Evolutionary conservation across 306 rosid species (phyloP), one percentile per base, ranked within the genome.

Genomic region (Castanea crenata): DNA sequence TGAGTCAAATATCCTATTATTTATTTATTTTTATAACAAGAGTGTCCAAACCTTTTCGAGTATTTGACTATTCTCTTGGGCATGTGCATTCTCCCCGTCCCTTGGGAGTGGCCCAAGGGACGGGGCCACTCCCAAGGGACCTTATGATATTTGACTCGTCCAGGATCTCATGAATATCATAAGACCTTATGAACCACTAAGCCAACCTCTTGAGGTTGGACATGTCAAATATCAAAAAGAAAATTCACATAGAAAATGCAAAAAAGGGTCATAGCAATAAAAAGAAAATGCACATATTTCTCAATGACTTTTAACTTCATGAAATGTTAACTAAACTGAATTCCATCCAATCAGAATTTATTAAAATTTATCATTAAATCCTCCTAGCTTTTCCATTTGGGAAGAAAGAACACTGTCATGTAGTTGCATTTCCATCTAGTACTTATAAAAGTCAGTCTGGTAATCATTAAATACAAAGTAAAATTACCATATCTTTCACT

Each of bases 181-280:
- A 41, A 41, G 46, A 41, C 12, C 46, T 41, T 41, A 41, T 3
- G 3, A 41, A 41, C 3, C 3, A 41, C 46, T 41, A 41, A 41
- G 46, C 3, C 12, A 41, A 41, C 3, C 46, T 0, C 46, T 41
- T 41, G 12, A 41, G 3, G 0, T 62, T 13, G 16, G 16, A 5
- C 0, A 6, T 0, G 10, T 31, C 70, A 31, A 16, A 64, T 64
- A n/a, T 64, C 46, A 31, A 64, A 64, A 64, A 5, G 34, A 64
- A 64, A 32, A 8, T 59, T 11, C 6, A 12, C 16, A 59, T 11
- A 59, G 23, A 23, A 59, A 59, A 59, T 59, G 65, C 70, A 4
- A 55, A 59, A 74, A 74, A 51, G 25, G 62, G 78, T 71, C 14
- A 55, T 51, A 21, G 52, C 7, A 82, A 57, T 59, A 58, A 65